Conservation (phyloP, 1,139 yeast genomes). For the Scheffersomyces segobiensis region DNA sequence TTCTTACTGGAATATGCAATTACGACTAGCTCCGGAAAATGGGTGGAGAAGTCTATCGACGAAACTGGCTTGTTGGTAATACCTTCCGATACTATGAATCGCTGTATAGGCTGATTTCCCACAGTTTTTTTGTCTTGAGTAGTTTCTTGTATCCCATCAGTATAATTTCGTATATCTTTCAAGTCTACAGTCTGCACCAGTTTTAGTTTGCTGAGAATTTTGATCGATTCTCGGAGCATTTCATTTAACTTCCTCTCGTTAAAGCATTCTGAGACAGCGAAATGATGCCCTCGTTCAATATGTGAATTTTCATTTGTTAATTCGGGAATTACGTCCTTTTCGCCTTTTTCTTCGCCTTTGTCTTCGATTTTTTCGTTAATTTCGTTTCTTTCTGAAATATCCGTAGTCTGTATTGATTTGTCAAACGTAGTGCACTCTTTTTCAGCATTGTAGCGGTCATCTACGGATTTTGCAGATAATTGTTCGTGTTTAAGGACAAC, state of each 20-base stretch:
- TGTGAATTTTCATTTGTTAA: neutral
- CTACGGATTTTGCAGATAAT: neutral
- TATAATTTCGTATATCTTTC: neutral
- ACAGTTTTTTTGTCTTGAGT: neutral
- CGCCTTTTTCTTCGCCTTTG: neutral
- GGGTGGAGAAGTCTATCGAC: constrained; percentile 42
- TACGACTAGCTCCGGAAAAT: constrained; percentile 42
- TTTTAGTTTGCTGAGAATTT: constrained; percentile 14
- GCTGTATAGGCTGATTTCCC: neutral
- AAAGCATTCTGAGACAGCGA: neutral
- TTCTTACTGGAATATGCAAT: constrained; percentile 24
- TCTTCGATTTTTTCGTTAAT: neutral
- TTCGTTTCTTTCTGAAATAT: constrained; percentile 1
- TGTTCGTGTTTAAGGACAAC: neutral
- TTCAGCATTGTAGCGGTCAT: constrained; percentile 1
- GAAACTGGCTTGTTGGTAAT: constrained; percentile 26
- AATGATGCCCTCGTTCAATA: neutral
- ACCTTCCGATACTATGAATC: neutral
- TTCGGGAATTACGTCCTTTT: neutral
- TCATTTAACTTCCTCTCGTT: constrained; percentile 12
- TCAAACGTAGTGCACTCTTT: constrained; percentile 26
- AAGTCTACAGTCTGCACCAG: constrained; percentile 10
- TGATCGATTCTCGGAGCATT: constrained; percentile 19
- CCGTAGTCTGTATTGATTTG: constrained; percentile 31
- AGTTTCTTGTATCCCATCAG: neutral